These are phyloP conservation scores for Cordia subcordata DNA, from an alignment of 257 asterid genomes.

Conservation along the genomic window DNA sequence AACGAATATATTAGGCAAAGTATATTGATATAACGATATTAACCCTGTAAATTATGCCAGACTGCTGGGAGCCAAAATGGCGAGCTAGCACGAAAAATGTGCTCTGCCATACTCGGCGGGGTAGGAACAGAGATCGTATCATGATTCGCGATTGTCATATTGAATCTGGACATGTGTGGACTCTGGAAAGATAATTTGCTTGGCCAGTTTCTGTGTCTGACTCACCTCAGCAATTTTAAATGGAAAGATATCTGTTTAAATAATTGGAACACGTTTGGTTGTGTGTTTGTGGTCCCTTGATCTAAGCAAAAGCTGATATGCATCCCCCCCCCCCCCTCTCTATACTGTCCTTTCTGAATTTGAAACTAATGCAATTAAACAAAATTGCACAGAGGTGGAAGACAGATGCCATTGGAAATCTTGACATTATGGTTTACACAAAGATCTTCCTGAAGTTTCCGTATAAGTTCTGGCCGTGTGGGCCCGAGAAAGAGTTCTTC, in stretches of 20 bases:
- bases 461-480: slow-evolving; percentile 77
- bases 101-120: no score
- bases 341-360: slow-evolving; percentile 12
- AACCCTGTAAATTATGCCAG: no score
- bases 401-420: slow-evolving; percentile 64
- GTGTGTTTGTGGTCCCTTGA: slow-evolving; percentile 18
- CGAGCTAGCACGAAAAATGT: no score
- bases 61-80: no score
- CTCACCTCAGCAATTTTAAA: no score
- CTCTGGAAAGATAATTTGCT: no score
- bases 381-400: slow-evolving; percentile 81
- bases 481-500: slow-evolving; percentile 85
- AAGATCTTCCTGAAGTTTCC: slow-evolving; percentile 90
- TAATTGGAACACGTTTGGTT: neutral
- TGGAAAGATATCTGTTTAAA: neutral
- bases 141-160: no score
- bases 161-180: no score
- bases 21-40: no score
- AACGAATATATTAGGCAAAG: no score
- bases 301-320: slow-evolving; percentile 6
- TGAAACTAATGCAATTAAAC: slow-evolving; percentile 15
- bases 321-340: slow-evolving; percentile 5
- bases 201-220: no score
- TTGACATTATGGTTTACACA: slow-evolving; percentile 82
- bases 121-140: no score